Evolutionary conservation across 1,284 basidiomycete species (phyloP).

Genomic region (Takashimella koratensis): DNA sequence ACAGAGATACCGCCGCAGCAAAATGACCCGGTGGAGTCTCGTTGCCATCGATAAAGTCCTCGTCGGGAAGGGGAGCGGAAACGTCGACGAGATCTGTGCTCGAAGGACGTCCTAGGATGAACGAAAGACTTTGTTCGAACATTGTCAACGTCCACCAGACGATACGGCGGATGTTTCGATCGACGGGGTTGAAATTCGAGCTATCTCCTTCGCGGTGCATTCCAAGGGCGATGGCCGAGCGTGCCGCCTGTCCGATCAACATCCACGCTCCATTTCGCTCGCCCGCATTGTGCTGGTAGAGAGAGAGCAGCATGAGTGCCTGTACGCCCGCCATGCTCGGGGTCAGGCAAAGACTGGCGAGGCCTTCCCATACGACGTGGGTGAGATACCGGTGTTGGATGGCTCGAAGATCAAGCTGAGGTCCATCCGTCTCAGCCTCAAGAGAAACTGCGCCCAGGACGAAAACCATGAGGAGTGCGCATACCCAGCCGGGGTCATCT

Average conservation of each 20-base stretch:
- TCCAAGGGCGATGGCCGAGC: conserved; percentile 14
- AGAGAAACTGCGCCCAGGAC: conserved; percentile 15
- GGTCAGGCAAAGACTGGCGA: conserved; percentile 12
- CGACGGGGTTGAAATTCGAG: conserved; percentile 14
- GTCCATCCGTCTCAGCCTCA: conserved; percentile 2
- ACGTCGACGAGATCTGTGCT: conserved; percentile 14
- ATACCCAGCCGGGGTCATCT: conserved; percentile 10
- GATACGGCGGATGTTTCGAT: conserved; percentile 16
- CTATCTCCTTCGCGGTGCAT: conserved; percentile 15
- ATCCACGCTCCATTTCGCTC: conserved; percentile 21
- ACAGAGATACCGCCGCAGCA: conserved; percentile 10
- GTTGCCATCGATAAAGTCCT: conserved; percentile 7
- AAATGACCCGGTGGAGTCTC: conserved; percentile 12
- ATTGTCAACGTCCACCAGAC: conserved; percentile 22
- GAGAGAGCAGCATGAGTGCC: conserved; percentile 16
- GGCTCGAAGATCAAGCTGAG: background rate
- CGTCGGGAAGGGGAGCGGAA: conserved; percentile 14
- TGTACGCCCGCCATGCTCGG: conserved; percentile 17
- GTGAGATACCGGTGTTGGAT: conserved; percentile 13
- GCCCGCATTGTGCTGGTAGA: conserved; percentile 23
- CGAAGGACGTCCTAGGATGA: conserved; percentile 19
- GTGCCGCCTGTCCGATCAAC: conserved; percentile 18
- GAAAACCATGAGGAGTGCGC: conserved; percentile 15
- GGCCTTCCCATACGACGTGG: conserved; percentile 12
- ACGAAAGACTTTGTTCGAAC: conserved; percentile 22